These are phyloP conservation scores for Reticulascus tulasneorum DNA, from an alignment of 2,329 filamentous ascomycete species.

Conservation along the genomic window DNA sequence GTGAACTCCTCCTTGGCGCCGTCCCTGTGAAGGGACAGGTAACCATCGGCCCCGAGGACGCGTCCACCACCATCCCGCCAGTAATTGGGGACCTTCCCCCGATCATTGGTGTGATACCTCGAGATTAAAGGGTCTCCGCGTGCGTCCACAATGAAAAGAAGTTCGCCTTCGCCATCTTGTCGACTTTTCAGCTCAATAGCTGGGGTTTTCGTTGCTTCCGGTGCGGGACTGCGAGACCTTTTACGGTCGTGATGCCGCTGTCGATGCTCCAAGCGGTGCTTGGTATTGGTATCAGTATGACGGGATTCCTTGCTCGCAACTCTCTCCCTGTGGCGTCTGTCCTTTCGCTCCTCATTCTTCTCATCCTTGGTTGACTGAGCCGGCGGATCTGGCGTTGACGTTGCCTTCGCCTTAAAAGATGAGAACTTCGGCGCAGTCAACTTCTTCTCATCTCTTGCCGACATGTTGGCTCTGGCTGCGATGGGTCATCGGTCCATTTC, in stretches of 20 bases:
- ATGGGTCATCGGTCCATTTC: no score
- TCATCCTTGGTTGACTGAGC: not conserved
- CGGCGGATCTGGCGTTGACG: conserved; percentile 8
- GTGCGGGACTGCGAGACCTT: conserved; percentile 5
- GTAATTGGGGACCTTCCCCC: conserved; percentile 68
- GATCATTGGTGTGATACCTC: conserved; percentile 70
- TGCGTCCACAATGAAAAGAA: conserved; percentile 61
- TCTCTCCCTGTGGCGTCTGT: conserved; percentile 12
- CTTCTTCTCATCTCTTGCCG: conserved; percentile 4
- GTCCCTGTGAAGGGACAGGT: conserved; percentile 64
- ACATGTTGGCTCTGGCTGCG: conserved; percentile 4
- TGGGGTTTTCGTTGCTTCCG: conserved; percentile 2
- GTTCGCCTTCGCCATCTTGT: conserved; percentile 23
- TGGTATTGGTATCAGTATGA: conserved; percentile 13
- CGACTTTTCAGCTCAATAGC: conserved; percentile 13
- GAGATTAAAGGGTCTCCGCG: conserved; percentile 74
- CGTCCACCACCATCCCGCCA: conserved; percentile 63
- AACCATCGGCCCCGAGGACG: conserved; percentile 61
- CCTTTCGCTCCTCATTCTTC: no score
- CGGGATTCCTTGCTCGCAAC: conserved; percentile 16
- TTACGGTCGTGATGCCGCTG: conserved; percentile 4
- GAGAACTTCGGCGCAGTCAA: conserved; percentile 62
- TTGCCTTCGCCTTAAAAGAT: conserved; percentile 61
- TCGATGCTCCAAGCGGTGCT: conserved; percentile 5
- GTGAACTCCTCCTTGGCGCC: conserved; percentile 54